Percentiles rank a stretch among this genome's conserved stretches.
phyloP scores from a whole-genome alignment of 164 flowering plant species.

The Piper betle region DNA sequence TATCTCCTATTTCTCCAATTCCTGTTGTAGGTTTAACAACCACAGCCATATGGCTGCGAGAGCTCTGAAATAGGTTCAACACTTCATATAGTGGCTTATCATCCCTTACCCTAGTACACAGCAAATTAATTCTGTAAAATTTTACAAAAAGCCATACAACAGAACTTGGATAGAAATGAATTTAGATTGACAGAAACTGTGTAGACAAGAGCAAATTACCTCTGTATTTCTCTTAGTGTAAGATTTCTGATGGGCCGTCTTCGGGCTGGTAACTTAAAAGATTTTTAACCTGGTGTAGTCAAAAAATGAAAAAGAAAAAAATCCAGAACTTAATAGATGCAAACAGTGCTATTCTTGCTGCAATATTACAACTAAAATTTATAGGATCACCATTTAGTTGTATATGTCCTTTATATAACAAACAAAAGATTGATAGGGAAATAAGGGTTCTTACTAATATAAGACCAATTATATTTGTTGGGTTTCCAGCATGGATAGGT shows the following conservation, averaged over 20 bases:
- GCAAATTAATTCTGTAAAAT: neutral
- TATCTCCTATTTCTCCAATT: constrained; percentile 3
- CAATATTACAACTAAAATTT: too few relatives aligned
- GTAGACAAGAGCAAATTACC: constrained; percentile 16
- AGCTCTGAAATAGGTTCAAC: constrained; percentile 50
- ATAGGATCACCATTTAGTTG: too few relatives aligned
- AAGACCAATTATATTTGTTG: constrained; percentile 46
- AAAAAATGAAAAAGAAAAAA: neutral
- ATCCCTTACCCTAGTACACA: constrained; percentile 34
- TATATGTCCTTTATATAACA: too few relatives aligned
- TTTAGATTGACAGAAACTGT: neutral
- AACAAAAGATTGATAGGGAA: too few relatives aligned
- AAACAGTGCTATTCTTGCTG: too few relatives aligned
- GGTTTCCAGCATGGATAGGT: constrained; percentile 42
- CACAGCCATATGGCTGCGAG: constrained; percentile 68
- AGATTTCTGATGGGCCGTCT: constrained; percentile 38
- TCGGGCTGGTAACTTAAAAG: constrained; percentile 37
- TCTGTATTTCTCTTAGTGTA: constrained; percentile 45
- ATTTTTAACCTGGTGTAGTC: constrained; percentile 39
- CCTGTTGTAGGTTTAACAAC: constrained; percentile 29
- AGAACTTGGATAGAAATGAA: too few relatives aligned
- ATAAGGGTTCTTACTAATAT: constrained; percentile 21
- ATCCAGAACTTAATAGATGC: too few relatives aligned
- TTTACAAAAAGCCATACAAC: too few relatives aligned
- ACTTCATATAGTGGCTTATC: constrained; percentile 46